A percentile compares a stretch with the other conserved stretches of the same genome.
Evolutionary conservation across 805 yeast species (phyloP).

Genomic region (Maudiozyma saulgeensis): DNA sequence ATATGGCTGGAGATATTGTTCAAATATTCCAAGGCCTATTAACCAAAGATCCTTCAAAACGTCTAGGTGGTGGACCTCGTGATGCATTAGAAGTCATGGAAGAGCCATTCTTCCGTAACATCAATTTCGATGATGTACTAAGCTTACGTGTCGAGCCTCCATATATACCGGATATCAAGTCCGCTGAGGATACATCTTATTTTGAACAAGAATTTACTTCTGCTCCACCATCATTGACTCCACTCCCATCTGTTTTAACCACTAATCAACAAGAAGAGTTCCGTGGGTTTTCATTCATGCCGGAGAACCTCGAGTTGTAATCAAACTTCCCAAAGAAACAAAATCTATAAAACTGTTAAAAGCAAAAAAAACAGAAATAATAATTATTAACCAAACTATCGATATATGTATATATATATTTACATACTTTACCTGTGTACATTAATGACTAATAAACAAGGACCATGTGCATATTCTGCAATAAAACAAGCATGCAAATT

Average conservation of each 20-base stretch:
- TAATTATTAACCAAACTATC: too few species aligned
- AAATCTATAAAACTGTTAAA: too few species aligned
- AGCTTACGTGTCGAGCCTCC: constrained; percentile 73
- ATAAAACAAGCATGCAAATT: too few species aligned
- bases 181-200: constrained; percentile 84
- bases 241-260: constrained; percentile 79
- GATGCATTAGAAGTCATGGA: constrained; percentile 94
- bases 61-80: constrained; percentile 78
- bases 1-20: constrained; percentile 95
- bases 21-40: constrained; percentile 83
- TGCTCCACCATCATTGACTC: constrained; percentile 90
- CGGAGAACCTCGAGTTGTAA: constrained; percentile 41
- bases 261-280: constrained; percentile 90
- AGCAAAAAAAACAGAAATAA: too few species aligned
- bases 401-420: too few species aligned
- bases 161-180: constrained; percentile 74
- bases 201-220: constrained; percentile 93
- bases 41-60: constrained; percentile 75
- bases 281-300: constrained; percentile 89
- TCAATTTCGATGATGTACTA: constrained; percentile 80
- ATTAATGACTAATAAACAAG: too few species aligned
- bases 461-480: too few species aligned
- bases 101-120: constrained; percentile 86
- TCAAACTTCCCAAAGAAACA: neutral
- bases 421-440: too few species aligned